Evolutionary conservation across 2,329 filamentous ascomycete genomes (phyloP).

Genomic region (Penicillium hordei): DNA sequence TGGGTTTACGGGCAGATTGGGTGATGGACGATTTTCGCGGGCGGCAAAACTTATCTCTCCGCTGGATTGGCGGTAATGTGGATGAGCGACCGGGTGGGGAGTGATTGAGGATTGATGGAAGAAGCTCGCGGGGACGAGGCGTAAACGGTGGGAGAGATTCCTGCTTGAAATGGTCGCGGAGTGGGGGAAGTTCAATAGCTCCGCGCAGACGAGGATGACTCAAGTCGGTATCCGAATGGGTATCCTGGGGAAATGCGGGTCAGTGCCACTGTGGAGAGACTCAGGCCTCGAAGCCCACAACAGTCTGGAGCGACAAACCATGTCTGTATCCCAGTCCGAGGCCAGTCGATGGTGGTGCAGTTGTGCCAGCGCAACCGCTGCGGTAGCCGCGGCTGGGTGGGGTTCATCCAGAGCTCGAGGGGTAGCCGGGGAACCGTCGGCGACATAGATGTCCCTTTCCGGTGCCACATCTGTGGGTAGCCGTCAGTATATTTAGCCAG

Average conservation of each 20-base stretch:
- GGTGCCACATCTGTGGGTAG: conserved; percentile 52
- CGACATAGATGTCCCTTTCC: conserved; percentile 66
- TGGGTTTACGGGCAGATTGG: conserved; percentile 71
- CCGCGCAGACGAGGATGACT: conserved; percentile 61
- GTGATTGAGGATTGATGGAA: conserved; percentile 75
- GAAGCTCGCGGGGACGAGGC: conserved; percentile 66
- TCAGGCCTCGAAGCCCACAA: conserved; percentile 7
- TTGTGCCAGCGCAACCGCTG: conserved; percentile 83
- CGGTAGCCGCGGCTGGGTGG: conserved; percentile 68
- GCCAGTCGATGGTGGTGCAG: conserved; percentile 76
- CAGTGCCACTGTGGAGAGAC: conserved; percentile 24
- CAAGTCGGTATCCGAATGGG: conserved; percentile 69
- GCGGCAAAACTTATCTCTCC: conserved; percentile 67
- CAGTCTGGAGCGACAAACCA: conserved; percentile 47
- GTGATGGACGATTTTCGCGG: conserved; percentile 84
- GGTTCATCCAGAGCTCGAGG: conserved; percentile 69
- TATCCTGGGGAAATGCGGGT: conserved; percentile 54
- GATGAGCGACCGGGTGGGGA: conserved; percentile 86
- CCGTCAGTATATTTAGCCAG: conserved; percentile 18
- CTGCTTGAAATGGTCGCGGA: conserved; percentile 68
- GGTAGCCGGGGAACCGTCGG: conserved; percentile 67
- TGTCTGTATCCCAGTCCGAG: conserved; percentile 74
- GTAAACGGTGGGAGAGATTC: conserved; percentile 67
- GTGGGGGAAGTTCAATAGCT: conserved; percentile 71
- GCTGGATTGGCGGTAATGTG: conserved; percentile 79